Evolutionary conservation across 2,329 filamentous ascomycete genomes (phyloP), one percentile per base, ranked within the genome.

Genomic region (Colletotrichum shisoi): DNA sequence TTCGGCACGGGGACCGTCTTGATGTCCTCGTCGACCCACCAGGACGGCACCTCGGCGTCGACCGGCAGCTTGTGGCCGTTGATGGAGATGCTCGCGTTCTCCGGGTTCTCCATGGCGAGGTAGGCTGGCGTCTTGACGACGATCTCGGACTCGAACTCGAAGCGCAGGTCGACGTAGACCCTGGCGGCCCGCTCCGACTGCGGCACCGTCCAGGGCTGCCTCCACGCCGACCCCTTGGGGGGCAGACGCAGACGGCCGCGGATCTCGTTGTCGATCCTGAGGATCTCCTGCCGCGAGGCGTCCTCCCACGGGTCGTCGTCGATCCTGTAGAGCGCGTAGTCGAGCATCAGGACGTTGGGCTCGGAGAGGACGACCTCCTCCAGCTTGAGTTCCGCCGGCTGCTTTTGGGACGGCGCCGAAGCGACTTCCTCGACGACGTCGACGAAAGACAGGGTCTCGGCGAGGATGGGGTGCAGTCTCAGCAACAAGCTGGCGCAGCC

Each of bases 11-110:
- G 31, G 5, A 75, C 42, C 6, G 71, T 74, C 4, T 68, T 67
- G 54, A 76, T 76, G 4, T 65, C 68, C 68, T 76, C 74, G 19
- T 77, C 75, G 2, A 75, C 75, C 74, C 75, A 77, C 70, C 73
- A 77, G 2, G 60, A 40, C 12, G 46, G 3, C 9, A 4, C 44
- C 1, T n/a, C 3, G 4, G 45, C 57, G 1, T 57, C 34, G 4
- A 64, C 39, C 3, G 60, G 17, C n/a, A 71, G 7, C 11, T 42
- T 58, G 3, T 54, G 45, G 1, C 69, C 64, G 21, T 75, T 74
- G 12, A 76, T 39, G 3, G 34, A 57, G 27, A 76, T 72, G 15
- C 65, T 60, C 3, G 70, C 70, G 3, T 48, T 70, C n/a, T 70
- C 63, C 0, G 73, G 62, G 39, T 73, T 64, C 64, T 76, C 75